These are phyloP conservation scores for Breviolum minutum DNA, from an alignment of 73 alveolate genomes.

Conservation along the genomic window DNA sequence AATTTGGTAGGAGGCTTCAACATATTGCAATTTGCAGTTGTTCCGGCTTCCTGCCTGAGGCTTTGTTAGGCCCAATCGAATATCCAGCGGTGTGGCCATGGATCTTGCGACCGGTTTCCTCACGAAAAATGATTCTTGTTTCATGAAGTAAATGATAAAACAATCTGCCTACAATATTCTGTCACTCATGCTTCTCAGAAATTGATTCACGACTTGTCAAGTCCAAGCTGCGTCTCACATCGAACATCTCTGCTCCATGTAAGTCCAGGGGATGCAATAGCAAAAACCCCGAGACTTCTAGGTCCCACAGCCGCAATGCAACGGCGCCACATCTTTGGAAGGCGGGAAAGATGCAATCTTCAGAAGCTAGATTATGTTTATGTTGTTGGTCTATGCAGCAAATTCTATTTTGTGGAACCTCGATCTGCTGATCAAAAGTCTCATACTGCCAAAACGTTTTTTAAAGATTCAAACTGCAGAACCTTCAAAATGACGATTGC, in stretches of 20 bases:
- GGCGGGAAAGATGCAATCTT: neutral
- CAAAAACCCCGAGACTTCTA: neutral
- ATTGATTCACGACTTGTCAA: too few species aligned
- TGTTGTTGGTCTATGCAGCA: too few species aligned
- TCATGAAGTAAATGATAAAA: neutral
- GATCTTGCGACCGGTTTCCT: neutral
- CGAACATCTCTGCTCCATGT: slow-evolving; percentile 8
- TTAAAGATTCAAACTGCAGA: neutral
- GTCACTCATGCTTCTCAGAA: too few species aligned
- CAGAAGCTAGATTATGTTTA: too few species aligned
- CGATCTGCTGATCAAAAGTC: too few species aligned
- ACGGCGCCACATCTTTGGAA: slow-evolving; percentile 24
- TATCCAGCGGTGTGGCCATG: slow-evolving; percentile 67
- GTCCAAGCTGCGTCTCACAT: neutral
- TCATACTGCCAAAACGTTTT: too few species aligned
- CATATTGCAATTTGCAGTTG: neutral
- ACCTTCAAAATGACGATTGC: neutral
- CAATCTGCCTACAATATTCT: neutral
- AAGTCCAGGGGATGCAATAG: neutral
- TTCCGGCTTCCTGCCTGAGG: neutral
- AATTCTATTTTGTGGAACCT: too few species aligned
- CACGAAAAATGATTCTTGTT: neutral
- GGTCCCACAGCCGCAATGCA: slow-evolving; percentile 1
- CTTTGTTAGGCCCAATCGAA: slow-evolving; percentile 25
- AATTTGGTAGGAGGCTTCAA: too few species aligned